Base-by-base conservation (phyloP, 1,139 yeast species). In the Yamadazyma songkhlaensis region DNA sequence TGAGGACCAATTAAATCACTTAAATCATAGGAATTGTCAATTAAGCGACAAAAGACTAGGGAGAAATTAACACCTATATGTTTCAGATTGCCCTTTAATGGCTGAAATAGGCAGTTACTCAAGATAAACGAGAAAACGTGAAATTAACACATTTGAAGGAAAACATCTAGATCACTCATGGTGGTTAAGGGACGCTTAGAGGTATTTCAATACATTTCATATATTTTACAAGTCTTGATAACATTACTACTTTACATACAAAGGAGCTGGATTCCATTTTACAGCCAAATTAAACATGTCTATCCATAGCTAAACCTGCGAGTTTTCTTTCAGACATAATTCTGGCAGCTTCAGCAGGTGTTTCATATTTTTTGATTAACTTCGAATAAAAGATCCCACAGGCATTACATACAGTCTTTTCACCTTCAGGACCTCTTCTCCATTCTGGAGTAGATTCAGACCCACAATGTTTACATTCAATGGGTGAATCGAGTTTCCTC, bases 351-450 rank as follows among this genome's bases (percentile, higher is more conserved):
- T 43, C 46, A 9, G 41, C 36, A 1, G 69, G 68, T 41, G 49
- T 49, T 35, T 59, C 55, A 31, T 37, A 38, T 22, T 46, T 46
- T 37, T 53, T 60, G 10, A 54, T 48, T 34, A 66, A 47, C 38
- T 66, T 66, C 4, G 70, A 58, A 44, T 56, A 67, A 38, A 66
- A 70, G 17, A 70, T 55, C 0, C 76, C 76, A 48, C 75, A 70
- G 1, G 76, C 75, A 51, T 70, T 69, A 47, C 76, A 70, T 36
- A 70, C 53, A 0, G 74, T 68, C 24, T 72, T 54, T 27, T 64
- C 60, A 0, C 75, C 74, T 32, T 57, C 60, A 3, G 75, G 75
- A 0, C 75, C 76, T 25, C 69, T 53, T 41, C 76, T 54, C 76
- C 76, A 70, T 48, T 69, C 75, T 1, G 75, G 76, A 0, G 75